These are phyloP conservation scores for Claviceps lovelessii DNA, from an alignment of 2,329 filamentous ascomycete genomes.

Conservation along the genomic window DNA sequence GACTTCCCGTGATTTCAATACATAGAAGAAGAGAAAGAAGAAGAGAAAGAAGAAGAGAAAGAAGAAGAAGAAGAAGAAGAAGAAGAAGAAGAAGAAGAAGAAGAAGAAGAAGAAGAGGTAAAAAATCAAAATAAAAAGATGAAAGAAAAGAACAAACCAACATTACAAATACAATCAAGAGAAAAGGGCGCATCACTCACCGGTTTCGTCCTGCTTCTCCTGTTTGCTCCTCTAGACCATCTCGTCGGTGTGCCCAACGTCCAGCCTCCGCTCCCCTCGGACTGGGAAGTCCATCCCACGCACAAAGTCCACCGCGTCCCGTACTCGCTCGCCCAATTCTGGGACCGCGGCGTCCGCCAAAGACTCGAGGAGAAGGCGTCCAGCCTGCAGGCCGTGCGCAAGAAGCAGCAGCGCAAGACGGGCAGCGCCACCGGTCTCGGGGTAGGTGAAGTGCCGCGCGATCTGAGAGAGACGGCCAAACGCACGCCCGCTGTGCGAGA, in stretches of 20 bases:
- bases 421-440: constrained; percentile 29
- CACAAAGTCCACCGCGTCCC: constrained; percentile 66
- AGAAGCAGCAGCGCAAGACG: constrained; percentile 28
- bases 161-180: no score
- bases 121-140: background rate
- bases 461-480: constrained; percentile 70
- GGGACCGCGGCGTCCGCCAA: constrained; percentile 48
- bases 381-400: constrained; percentile 27
- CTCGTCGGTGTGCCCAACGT: constrained; percentile 76
- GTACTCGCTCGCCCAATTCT: constrained; percentile 77
- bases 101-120: no score
- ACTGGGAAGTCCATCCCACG: constrained; percentile 74
- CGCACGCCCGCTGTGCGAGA: constrained; percentile 61
- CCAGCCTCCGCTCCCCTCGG: constrained; percentile 64
- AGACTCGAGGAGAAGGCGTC: constrained; percentile 33
- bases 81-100: no score
- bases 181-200: background rate
- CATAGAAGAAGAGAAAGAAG: no score
- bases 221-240: constrained; percentile 44
- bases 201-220: background rate
- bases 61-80: no score
- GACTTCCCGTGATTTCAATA: no score
- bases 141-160: background rate
- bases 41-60: no score
- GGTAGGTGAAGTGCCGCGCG: constrained; percentile 54